Evolutionary conservation across 192 early-diverging fungal species (phyloP), one percentile per base, ranked within the genome.

Genomic region (Backusella australiensis): DNA sequence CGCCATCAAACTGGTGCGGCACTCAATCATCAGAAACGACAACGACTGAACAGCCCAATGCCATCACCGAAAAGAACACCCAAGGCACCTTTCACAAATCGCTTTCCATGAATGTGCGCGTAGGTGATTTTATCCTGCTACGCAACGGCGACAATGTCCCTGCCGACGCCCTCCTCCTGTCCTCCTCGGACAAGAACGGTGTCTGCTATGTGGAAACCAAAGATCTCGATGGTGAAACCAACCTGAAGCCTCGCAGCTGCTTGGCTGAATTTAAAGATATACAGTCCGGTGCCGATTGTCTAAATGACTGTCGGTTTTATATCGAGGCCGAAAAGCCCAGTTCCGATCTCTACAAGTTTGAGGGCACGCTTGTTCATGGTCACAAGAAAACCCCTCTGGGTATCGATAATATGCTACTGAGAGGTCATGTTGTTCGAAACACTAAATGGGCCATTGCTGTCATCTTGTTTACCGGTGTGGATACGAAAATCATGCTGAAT

Each of bases 191-290:
- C 52, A 87, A 88, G 5, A 93, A 95, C 53, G 87, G 87, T 15
- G 78, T 89, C 12, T 96, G 94, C 77, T 97, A 92, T 80, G 89
- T 97, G 21, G 97, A 98, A 81, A 99, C 97, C 6, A 96, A 95
- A 78, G 96, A 97, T 80, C 79, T 99, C 67, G 97, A 99, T 75
- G 97, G 97, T 42, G 97, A 99, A 82, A 99, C 97, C n/a, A 99
- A 99, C 77, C 81, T 99, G 6, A 99, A 99, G 84, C 87, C 94
- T 39, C 91, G 94, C 21, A 73, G 87, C 6, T 85, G 91, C 14
- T 42, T 97, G 4, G 75, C 84, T 11, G 92, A 94, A 44, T 90
- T 93, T 14, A 78, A 84, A 12, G 80, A 91, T 53, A 86, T 96
- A 72, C 82, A 87, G 49, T 91, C 89, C 2, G 91, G 93, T n/a